These are phyloP conservation scores for Rosa multiflora DNA, from an alignment of 306 rosid genomes.

Conservation along the genomic window DNA sequence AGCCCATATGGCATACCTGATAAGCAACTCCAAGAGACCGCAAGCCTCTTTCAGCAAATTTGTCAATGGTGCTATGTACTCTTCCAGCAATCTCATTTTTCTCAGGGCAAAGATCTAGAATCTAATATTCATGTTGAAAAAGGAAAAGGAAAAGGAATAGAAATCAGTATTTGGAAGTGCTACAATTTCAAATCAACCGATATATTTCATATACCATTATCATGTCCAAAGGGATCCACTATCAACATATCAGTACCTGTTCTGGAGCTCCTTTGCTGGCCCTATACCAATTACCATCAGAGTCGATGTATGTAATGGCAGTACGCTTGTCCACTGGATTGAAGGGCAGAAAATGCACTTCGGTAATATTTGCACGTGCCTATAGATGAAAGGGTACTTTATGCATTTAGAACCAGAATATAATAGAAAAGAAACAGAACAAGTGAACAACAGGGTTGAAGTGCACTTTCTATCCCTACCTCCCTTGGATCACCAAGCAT, in stretches of 20 bases:
- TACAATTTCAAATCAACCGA: constrained; percentile 13
- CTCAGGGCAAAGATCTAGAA: constrained; percentile 66
- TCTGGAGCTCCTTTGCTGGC: constrained; percentile 95
- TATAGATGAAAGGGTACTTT: constrained; percentile 16
- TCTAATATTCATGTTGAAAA: constrained; percentile 41
- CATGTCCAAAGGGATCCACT: not conserved
- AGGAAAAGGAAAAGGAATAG: constrained; percentile 8
- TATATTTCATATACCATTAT: constrained; percentile 7
- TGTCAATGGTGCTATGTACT: constrained; percentile 77
- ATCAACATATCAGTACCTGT: constrained; percentile 50
- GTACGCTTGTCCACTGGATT: constrained; percentile 93
- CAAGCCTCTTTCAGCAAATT: constrained; percentile 88
- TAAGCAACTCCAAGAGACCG: constrained; percentile 79
- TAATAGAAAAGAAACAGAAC: constrained; percentile 15
- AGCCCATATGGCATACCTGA: constrained; percentile 50
- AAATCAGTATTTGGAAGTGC: constrained; percentile 22
- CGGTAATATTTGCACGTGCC: constrained; percentile 79
- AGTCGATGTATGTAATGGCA: constrained; percentile 70
- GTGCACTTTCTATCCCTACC: constrained; percentile 37
- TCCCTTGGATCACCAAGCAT: constrained; percentile 88
- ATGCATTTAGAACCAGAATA: constrained; percentile 17
- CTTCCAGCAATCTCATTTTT: constrained; percentile 56
- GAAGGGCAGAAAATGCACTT: constrained; percentile 87
- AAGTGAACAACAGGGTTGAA: constrained; percentile 1
- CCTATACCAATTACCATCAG: constrained; percentile 65